Conservation (phyloP, 192 early-diverging fungal genomes). For the Backusella macrospora region DNA sequence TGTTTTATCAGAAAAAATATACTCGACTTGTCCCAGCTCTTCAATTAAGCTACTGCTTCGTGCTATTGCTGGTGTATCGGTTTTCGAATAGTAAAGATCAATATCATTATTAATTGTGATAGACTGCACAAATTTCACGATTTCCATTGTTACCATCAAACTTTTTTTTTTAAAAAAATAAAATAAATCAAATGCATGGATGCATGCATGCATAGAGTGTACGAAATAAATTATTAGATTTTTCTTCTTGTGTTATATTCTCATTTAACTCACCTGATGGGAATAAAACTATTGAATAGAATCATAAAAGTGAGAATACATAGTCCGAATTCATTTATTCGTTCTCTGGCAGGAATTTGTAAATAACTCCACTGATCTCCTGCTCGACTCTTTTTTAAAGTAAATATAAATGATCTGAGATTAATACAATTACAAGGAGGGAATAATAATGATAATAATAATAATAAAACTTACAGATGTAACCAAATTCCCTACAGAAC, state of each 20-base stretch:
- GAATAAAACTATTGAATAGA: constrained; percentile 98
- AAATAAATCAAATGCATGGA: constrained; percentile 34
- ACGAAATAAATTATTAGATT: constrained; percentile 19
- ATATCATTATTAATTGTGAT: constrained; percentile 88
- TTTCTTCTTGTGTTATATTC: constrained; percentile 33
- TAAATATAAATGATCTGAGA: neutral
- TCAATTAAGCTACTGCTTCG: constrained; percentile 89
- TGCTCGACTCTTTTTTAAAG: neutral
- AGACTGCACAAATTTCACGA: constrained; percentile 92
- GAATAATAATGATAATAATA: neutral
- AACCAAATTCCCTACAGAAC: constrained; percentile 82
- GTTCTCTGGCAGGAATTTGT: constrained; percentile 17
- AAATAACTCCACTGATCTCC: constrained; percentile 43
- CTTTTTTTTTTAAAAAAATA: constrained; percentile 41
- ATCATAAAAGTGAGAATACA: constrained; percentile 97
- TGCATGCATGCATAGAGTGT: too few species aligned
- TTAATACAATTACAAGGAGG: neutral
- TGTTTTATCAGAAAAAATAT: constrained; percentile 55
- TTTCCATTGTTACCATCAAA: constrained; percentile 97
- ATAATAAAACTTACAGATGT: constrained; percentile 44
- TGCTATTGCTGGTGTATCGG: constrained; percentile 90
- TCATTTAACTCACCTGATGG: constrained; percentile 68
- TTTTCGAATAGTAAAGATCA: constrained; percentile 95
- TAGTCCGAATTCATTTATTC: constrained; percentile 67
- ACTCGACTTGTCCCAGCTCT: constrained; percentile 92